Conservation (phyloP, 1,284 basidiomycete species). For the Cerioporus squamosus region DNA sequence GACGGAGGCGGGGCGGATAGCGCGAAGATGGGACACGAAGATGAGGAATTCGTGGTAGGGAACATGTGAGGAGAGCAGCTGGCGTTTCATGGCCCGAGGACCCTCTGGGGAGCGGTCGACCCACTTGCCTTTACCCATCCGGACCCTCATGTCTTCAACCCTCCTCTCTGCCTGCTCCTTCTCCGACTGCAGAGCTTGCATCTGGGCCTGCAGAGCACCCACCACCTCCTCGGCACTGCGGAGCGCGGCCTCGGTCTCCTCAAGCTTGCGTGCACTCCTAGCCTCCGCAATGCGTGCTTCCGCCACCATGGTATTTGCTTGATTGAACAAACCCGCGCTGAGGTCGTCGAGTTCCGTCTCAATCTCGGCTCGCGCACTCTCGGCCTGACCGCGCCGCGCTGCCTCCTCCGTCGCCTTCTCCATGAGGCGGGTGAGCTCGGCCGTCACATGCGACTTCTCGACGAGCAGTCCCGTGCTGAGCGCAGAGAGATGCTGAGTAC, state of each 20-base stretch:
- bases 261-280: conserved; percentile 82
- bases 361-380: conserved; percentile 81
- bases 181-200: conserved; percentile 73
- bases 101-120: conserved; percentile 41
- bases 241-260: conserved; percentile 80
- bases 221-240: conserved; percentile 88
- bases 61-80: conserved; percentile 69
- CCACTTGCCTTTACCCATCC: conserved; percentile 75
- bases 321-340: conserved; percentile 84
- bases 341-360: conserved; percentile 93
- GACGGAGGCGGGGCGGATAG: conserved; percentile 63
- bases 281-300: conserved; percentile 81
- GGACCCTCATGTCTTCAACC: conserved; percentile 49
- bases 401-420: conserved; percentile 95
- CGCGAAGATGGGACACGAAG: conserved; percentile 84
- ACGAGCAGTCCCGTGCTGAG: conserved; percentile 90
- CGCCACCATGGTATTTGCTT: conserved; percentile 94
- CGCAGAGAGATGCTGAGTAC: conserved; percentile 77
- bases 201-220: conserved; percentile 81
- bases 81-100: conserved; percentile 26
- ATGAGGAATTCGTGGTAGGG: conserved; percentile 88
- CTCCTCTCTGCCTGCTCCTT: conserved; percentile 62
- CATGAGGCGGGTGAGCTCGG: conserved; percentile 93
- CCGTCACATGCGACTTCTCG: conserved; percentile 88
- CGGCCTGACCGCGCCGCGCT: conserved; percentile 87